Evolutionary conservation across 78 protist species (phyloP).

Genomic region (Mantamonas sphyraenae): DNA sequence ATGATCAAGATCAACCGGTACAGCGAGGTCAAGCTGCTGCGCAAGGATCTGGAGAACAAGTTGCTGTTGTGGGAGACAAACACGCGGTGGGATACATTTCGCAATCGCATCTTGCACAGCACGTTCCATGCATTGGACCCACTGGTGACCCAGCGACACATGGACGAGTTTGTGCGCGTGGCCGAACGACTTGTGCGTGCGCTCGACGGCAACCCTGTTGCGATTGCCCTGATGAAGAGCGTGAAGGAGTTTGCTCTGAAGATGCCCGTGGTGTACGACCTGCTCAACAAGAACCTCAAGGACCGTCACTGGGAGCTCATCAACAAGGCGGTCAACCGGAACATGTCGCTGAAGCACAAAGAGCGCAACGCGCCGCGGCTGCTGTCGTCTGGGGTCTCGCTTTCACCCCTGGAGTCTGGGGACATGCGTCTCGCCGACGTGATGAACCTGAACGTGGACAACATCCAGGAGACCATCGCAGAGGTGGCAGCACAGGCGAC

Average conservation of each 20-base stretch:
- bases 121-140: too few relatives aligned
- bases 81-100: too few relatives aligned
- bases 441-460: slow-evolving; percentile 21
- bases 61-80: too few relatives aligned
- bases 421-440: slow-evolving; percentile 7
- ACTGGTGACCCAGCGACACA: too few relatives aligned
- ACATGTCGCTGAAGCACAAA: slow-evolving; percentile 1
- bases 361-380: background rate
- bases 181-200: too few relatives aligned
- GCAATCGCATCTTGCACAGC: too few relatives aligned
- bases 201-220: slow-evolving; percentile 4
- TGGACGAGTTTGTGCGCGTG: too few relatives aligned
- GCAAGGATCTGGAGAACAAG: too few relatives aligned
- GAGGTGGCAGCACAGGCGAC: slow-evolving; percentile 38
- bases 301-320: slow-evolving; percentile 75
- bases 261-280: slow-evolving; percentile 66
- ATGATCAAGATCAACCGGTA: too few relatives aligned
- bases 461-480: slow-evolving; percentile 16
- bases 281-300: slow-evolving; percentile 68
- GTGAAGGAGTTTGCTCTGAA: slow-evolving; percentile 30
- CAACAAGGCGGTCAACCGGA: slow-evolving; percentile 11
- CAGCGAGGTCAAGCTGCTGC: too few relatives aligned
- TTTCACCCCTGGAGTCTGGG: too few relatives aligned
- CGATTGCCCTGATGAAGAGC: background rate
- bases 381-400: too few relatives aligned